A percentile compares a stretch with the other conserved stretches of the same genome.
These are phyloP conservation scores for Eutypa lata DNA, from an alignment of 2,329 filamentous ascomycete species.

Conservation along the genomic window DNA sequence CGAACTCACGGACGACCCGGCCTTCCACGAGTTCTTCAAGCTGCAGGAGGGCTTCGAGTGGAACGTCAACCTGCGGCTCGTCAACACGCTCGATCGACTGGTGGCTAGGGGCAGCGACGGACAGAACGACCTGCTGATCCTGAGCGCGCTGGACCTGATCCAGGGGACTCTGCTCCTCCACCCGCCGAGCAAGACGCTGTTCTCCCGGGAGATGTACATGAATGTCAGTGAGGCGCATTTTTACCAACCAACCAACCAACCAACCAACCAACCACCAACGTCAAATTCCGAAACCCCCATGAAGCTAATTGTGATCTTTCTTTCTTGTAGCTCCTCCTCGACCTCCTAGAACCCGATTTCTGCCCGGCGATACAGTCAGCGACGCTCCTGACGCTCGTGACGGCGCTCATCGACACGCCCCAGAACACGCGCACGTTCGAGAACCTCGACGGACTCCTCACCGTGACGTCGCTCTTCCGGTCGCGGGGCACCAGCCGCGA, in stretches of 20 bases:
- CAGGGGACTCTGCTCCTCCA: constrained; percentile 87
- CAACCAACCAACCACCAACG: neutral
- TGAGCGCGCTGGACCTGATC: constrained; percentile 82
- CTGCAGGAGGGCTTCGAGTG: constrained; percentile 96
- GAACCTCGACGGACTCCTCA: constrained; percentile 83
- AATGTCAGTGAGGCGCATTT: constrained; percentile 55
- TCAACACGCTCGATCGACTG: constrained; percentile 81
- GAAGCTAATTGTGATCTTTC: no score
- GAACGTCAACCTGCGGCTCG: constrained; percentile 87
- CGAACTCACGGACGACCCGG: constrained; percentile 75
- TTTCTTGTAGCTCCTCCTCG: constrained; percentile 80
- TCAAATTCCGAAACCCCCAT: constrained; percentile 8
- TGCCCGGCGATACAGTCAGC: constrained; percentile 89
- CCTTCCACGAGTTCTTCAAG: constrained; percentile 94
- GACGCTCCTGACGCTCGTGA: constrained; percentile 85
- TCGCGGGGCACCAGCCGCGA: constrained; percentile 79
- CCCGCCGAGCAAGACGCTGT: constrained; percentile 82
- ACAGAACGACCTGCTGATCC: constrained; percentile 82
- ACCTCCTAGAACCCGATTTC: constrained; percentile 89
- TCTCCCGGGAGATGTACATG: constrained; percentile 90
- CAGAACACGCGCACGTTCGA: constrained; percentile 91
- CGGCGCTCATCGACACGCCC: constrained; percentile 81
- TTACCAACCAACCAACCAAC: no score
- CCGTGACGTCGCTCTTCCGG: constrained; percentile 90
- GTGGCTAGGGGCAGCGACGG: constrained; percentile 79